Percentiles rank a stretch among this genome's conserved stretches.
Evolutionary conservation across 768 basidiomycete species (phyloP).

Genomic region (Phanerochaete sordida): DNA sequence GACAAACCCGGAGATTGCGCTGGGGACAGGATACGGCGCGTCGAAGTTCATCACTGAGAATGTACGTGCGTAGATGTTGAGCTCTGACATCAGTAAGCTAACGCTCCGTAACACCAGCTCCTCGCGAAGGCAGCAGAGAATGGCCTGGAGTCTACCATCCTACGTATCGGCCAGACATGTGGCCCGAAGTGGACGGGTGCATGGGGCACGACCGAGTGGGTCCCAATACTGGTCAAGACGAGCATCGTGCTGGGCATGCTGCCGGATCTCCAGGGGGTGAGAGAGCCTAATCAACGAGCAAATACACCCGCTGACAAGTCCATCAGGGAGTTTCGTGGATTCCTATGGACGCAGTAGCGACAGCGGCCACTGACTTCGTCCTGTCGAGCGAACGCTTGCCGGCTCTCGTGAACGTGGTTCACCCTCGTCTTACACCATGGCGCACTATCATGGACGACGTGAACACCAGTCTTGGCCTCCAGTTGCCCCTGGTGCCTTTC

Average conservation of each 20-base stretch:
- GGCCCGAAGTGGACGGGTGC: slow-evolving; percentile 25
- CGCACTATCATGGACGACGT: neutral
- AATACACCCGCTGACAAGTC: neutral
- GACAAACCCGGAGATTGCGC: slow-evolving; percentile 17
- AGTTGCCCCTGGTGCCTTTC: slow-evolving; percentile 17
- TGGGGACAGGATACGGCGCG: slow-evolving; percentile 30
- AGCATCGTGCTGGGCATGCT: slow-evolving; percentile 16
- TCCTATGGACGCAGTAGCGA: slow-evolving; percentile 31
- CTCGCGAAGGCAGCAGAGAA: slow-evolving; percentile 14
- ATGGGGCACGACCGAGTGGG: slow-evolving; percentile 31
- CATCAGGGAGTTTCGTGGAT: slow-evolving; percentile 32
- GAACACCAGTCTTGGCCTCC: neutral
- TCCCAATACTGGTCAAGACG: slow-evolving; percentile 26
- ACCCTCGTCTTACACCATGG: slow-evolving; percentile 34
- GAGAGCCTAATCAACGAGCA: neutral
- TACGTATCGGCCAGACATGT: slow-evolving; percentile 31
- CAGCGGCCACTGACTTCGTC: slow-evolving; percentile 30
- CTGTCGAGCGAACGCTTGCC: slow-evolving; percentile 18
- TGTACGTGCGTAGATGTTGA: too few species aligned
- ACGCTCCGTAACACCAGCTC: slow-evolving; percentile 5
- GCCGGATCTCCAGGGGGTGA: slow-evolving; percentile 11
- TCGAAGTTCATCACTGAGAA: slow-evolving; percentile 30
- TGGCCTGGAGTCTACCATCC: slow-evolving; percentile 19
- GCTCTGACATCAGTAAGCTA: too few species aligned
- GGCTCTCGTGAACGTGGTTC: slow-evolving; percentile 33